Conservation (phyloP, 306 rosid genomes). For the Quercus berberidifolia region DNA sequence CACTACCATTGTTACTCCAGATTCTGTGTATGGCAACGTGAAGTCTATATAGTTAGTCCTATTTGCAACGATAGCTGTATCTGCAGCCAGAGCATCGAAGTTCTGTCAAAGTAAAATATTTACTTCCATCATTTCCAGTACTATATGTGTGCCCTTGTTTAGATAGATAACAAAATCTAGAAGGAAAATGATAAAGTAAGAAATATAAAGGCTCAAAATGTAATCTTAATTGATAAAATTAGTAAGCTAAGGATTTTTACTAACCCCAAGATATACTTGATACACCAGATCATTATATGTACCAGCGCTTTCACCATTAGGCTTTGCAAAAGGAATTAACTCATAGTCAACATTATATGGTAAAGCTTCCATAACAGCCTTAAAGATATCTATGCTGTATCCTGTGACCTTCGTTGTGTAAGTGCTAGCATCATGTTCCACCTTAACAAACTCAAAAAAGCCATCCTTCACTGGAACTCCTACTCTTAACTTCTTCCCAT, state of each 20-base stretch:
- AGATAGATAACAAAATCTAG: too few relatives aligned
- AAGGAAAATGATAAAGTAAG: too few relatives aligned
- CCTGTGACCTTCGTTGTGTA: constrained; percentile 1
- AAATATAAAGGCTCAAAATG: too few relatives aligned
- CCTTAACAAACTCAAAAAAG: constrained; percentile 20
- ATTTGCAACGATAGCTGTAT: constrained; percentile 27
- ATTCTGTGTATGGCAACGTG: constrained; percentile 44
- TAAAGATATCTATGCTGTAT: constrained; percentile 32
- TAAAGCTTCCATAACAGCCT: constrained; percentile 11
- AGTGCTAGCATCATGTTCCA: constrained; percentile 4
- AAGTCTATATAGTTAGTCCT: constrained; percentile 33
- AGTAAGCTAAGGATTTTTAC: background rate
- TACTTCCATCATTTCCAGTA: background rate
- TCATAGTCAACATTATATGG: constrained; percentile 27
- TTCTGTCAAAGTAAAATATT: constrained; percentile 1
- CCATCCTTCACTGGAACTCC: constrained; percentile 37
- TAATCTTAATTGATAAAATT: accelerated
- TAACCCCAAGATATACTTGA: constrained; percentile 35
- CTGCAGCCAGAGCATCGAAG: constrained; percentile 37
- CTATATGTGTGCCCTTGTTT: background rate
- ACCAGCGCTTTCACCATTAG: constrained; percentile 15
- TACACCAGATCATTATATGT: constrained; percentile 23
- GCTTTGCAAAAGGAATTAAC: constrained; percentile 19
- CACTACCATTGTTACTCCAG: constrained; percentile 29
- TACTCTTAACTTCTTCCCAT: constrained; percentile 19